phyloP scores from a whole-genome alignment of 2,329 filamentous ascomycete genomes.

The Thielaviopsis cerberus region DNA sequence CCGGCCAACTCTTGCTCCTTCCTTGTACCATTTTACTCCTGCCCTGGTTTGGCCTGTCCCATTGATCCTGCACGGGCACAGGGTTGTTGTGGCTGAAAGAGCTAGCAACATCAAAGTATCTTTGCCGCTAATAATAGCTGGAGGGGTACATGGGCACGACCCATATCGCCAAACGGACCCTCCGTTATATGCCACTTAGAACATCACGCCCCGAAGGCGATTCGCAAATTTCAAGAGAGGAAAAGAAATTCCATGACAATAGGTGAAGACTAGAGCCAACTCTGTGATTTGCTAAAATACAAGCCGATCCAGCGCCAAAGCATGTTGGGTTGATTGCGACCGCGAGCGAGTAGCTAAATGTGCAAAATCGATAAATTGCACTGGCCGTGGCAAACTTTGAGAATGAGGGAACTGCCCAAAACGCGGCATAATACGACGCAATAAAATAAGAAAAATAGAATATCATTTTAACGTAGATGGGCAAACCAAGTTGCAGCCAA shows the following conservation, averaged over 20 bases:
- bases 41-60: background rate
- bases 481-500: background rate
- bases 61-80: background rate
- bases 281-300: background rate
- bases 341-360: background rate
- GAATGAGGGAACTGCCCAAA: background rate
- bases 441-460: background rate
- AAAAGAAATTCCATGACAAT: no score
- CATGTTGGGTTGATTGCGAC: background rate
- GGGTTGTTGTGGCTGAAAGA: background rate
- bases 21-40: background rate
- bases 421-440: background rate
- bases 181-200: background rate
- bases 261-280: background rate
- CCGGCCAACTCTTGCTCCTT: background rate
- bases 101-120: background rate
- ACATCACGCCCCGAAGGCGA: background rate
- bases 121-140: background rate
- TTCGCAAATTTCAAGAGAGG: no score
- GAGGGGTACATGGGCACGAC: background rate
- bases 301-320: background rate
- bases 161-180: background rate
- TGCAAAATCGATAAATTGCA: background rate
- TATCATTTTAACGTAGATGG: background rate
- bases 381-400: background rate